phyloP scores from a whole-genome alignment of 148 eudicot genomes.

The Vaccinium corymbosum region DNA sequence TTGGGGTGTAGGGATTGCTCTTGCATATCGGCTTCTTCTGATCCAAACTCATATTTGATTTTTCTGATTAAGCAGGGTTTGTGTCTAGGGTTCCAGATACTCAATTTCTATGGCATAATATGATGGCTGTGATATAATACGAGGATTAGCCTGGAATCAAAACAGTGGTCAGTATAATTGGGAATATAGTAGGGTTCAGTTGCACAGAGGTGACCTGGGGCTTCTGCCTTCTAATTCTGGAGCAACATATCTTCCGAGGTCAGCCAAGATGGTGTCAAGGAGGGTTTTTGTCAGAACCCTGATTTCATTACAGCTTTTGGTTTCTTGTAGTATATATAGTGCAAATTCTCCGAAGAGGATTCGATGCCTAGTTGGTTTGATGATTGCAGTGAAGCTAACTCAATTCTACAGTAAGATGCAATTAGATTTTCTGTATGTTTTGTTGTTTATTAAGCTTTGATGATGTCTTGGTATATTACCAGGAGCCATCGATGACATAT shows the following conservation, averaged over 20 bases:
- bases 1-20: neutral
- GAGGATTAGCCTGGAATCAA: neutral
- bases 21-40: neutral
- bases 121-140: neutral
- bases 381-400: neutral
- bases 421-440: neutral
- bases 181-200: neutral
- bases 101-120: neutral
- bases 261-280: neutral
- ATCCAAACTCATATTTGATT: neutral
- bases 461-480: neutral
- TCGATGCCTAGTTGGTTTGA: neutral
- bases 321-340: neutral
- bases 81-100: neutral
- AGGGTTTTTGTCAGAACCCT: neutral
- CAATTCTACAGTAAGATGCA: slow-evolving; percentile 2
- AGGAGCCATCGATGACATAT: neutral
- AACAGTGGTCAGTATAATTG: neutral
- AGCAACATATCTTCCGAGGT: neutral
- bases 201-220: neutral
- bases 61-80: neutral
- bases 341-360: neutral
- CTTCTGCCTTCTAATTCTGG: neutral
- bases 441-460: neutral
- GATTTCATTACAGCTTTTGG: neutral